phyloP scores from a whole-genome alignment of 2,329 filamentous ascomycete species.

The Aspergillus udagawae region DNA sequence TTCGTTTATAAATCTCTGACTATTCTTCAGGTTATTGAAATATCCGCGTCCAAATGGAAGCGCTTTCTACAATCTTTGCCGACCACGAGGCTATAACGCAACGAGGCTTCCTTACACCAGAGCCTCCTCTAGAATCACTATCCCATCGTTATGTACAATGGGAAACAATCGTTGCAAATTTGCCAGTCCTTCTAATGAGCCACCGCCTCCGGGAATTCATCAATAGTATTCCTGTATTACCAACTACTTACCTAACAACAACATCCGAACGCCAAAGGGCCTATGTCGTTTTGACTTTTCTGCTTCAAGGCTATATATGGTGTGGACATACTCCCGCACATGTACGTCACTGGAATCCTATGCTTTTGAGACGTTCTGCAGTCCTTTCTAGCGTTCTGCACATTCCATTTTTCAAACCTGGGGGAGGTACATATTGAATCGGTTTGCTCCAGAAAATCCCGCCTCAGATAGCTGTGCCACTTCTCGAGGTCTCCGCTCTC shows the following conservation, averaged over 20 bases:
- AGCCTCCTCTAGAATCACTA: conserved; percentile 72
- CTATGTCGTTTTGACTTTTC: conserved; percentile 72
- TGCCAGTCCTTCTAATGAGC: conserved; percentile 82
- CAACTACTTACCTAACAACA: conserved; percentile 73
- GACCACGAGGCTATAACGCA: too few relatives aligned
- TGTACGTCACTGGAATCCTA: too few relatives aligned
- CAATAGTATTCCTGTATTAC: conserved; percentile 76
- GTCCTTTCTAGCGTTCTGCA: too few relatives aligned
- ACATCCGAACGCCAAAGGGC: conserved; percentile 89
- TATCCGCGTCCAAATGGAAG: too few relatives aligned
- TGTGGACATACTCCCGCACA: conserved; percentile 71
- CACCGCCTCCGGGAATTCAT: conserved; percentile 76
- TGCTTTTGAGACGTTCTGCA: neutral
- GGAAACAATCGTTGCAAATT: conserved; percentile 80
- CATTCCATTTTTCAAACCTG: too few relatives aligned
- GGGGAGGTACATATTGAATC: neutral
- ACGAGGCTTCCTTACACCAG: conserved; percentile 87
- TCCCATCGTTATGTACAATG: conserved; percentile 88
- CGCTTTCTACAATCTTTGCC: too few relatives aligned
- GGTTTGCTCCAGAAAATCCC: conserved; percentile 57
- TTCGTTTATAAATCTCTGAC: too few relatives aligned
- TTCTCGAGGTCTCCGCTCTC: conserved; percentile 69
- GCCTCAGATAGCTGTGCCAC: conserved; percentile 74
- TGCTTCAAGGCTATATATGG: conserved; percentile 87
- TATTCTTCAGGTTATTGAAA: too few relatives aligned